These are phyloP conservation scores for Ochetophila trinervis DNA, from an alignment of 306 rosid species.

Conservation along the genomic window DNA sequence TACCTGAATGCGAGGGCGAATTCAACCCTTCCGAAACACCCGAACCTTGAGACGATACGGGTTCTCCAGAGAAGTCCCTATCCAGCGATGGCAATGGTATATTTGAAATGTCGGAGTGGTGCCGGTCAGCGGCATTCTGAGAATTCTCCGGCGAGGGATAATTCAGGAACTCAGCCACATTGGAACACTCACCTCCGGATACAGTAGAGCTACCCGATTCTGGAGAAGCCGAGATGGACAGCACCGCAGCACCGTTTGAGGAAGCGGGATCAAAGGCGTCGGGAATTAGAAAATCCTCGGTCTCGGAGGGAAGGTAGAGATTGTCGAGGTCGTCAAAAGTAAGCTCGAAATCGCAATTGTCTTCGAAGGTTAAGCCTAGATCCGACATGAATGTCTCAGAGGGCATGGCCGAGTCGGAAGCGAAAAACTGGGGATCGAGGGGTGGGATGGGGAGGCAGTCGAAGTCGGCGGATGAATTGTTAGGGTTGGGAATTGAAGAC, in stretches of 20 bases:
- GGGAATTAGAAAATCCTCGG: constrained; percentile 52
- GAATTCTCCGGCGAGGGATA: constrained; percentile 27
- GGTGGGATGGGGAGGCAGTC: constrained; percentile 50
- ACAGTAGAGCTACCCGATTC: constrained; percentile 36
- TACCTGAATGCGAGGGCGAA: constrained; percentile 38
- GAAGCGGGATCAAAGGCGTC: constrained; percentile 32
- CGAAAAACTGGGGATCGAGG: constrained; percentile 49
- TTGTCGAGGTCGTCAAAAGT: constrained; percentile 67
- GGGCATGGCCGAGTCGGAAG: constrained; percentile 14
- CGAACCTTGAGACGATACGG: constrained; percentile 66
- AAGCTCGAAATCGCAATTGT: constrained; percentile 48
- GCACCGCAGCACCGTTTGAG: background rate
- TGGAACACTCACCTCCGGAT: constrained; percentile 25
- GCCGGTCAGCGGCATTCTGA: constrained; percentile 26
- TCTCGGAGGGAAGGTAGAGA: constrained; percentile 50
- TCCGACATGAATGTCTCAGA: constrained; percentile 39
- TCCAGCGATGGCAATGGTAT: constrained; percentile 31
- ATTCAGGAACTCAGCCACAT: constrained; percentile 43
- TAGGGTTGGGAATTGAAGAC: constrained; percentile 16
- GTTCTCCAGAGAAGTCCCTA: constrained; percentile 43
- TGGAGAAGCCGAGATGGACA: constrained; percentile 29
- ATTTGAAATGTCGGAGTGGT: constrained; percentile 20
- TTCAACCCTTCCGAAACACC: constrained; percentile 44
- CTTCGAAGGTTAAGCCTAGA: constrained; percentile 44
- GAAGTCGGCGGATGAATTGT: constrained; percentile 35